These are phyloP conservation scores for Hydnomerulius pinastri DNA, from an alignment of 768 basidiomycete genomes.

Conservation along the genomic window DNA sequence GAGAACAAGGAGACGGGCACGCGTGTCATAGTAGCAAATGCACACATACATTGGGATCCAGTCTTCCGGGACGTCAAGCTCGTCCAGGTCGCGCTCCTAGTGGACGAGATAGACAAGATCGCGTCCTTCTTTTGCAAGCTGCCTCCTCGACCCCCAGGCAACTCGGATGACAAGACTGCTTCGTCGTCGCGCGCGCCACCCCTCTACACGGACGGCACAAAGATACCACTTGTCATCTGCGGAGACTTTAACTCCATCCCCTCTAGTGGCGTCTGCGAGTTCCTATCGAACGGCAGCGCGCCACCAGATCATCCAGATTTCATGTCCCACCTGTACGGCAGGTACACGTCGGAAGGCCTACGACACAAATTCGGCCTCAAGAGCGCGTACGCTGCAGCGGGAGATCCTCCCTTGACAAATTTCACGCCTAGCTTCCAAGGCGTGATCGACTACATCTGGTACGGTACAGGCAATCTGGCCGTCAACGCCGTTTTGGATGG, in stretches of 20 bases:
- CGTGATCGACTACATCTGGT: conserved; percentile 94
- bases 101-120: conserved; percentile 93
- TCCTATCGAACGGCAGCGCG: conserved; percentile 70
- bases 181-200: conserved; percentile 54
- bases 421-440: conserved; percentile 87
- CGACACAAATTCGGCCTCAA: conserved; percentile 78
- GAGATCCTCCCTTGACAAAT: conserved; percentile 80
- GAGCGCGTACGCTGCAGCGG: conserved; percentile 73
- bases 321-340: conserved; percentile 87
- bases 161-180: conserved; percentile 25
- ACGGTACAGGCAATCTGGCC: conserved; percentile 68
- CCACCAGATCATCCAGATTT: conserved; percentile 86
- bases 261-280: conserved; percentile 88
- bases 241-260: conserved; percentile 97
- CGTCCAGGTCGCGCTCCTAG: conserved; percentile 88
- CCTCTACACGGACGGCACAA: conserved; percentile 75
- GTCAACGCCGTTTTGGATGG: conserved; percentile 87
- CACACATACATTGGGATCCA: conserved; percentile 93
- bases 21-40: conserved; percentile 85
- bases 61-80: conserved; percentile 95
- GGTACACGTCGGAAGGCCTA: conserved; percentile 88
- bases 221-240: conserved; percentile 89
- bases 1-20: conserved; percentile 88
- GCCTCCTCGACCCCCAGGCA: conserved; percentile 59
- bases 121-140: conserved; percentile 82